phyloP scores from a whole-genome alignment of 257 asterid genomes.

The Phtheirospermum japonicum region DNA sequence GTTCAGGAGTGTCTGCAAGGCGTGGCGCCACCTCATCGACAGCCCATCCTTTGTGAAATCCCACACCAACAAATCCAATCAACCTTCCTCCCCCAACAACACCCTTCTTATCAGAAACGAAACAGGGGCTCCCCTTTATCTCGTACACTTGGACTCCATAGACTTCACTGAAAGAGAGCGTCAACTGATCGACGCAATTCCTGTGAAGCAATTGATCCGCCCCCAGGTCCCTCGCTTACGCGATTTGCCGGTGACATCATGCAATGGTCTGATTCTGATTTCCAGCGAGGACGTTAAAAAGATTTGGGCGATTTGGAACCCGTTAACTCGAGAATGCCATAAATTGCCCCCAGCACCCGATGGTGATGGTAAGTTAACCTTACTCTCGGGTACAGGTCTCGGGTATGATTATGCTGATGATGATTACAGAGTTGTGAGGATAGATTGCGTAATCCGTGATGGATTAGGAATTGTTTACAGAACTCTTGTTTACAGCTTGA shows the following conservation, averaged over 20 bases:
- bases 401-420: neutral
- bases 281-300: neutral
- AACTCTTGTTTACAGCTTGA: slow-evolving; percentile 6
- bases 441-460: too few species aligned
- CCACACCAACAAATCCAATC: slow-evolving; percentile 1
- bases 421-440: slow-evolving; percentile 20
- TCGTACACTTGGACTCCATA: neutral
- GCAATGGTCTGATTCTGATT: slow-evolving; percentile 23
- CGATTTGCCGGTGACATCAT: slow-evolving; percentile 5
- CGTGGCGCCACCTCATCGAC: slow-evolving; percentile 21
- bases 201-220: neutral
- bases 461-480: neutral
- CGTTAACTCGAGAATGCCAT: neutral
- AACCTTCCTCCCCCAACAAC: neutral
- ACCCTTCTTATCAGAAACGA: neutral
- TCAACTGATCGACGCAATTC: neutral
- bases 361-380: neutral
- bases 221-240: neutral
- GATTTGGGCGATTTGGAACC: slow-evolving; percentile 21
- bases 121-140: neutral
- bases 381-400: neutral
- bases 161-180: neutral
- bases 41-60: slow-evolving; percentile 4
- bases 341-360: neutral
- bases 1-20: slow-evolving; percentile 15